phyloP scores from a whole-genome alignment of 495 filamentous ascomycete species.

The Aspergillus carlsbadensis region DNA sequence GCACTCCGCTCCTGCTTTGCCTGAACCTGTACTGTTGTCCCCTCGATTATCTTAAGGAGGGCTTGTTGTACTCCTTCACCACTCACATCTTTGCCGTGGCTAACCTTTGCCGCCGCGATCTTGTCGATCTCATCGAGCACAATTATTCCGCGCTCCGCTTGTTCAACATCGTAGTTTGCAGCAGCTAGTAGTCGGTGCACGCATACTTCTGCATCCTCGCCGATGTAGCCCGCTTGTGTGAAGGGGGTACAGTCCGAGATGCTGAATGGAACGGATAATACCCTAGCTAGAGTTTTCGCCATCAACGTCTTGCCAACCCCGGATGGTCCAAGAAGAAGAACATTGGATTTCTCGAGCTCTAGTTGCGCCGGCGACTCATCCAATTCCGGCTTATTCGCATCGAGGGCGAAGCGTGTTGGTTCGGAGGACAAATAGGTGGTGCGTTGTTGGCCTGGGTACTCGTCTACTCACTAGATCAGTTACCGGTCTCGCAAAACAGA shows the following conservation, averaged over 20 bases:
- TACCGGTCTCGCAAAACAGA: not conserved
- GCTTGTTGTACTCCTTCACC: constrained; percentile 97
- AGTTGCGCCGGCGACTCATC: constrained; percentile 61
- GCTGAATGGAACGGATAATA: constrained; percentile 90
- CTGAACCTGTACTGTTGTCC: constrained; percentile 81
- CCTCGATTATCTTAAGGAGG: constrained; percentile 92
- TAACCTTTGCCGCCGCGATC: constrained; percentile 72
- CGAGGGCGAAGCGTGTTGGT: constrained; percentile 25
- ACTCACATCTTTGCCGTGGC: constrained; percentile 78
- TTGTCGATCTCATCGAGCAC: constrained; percentile 97
- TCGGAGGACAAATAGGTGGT: constrained; percentile 44
- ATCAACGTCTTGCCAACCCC: constrained; percentile 98
- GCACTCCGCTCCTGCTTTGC: constrained; percentile 73
- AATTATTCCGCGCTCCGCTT: constrained; percentile 88
- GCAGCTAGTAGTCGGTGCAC: constrained; percentile 87
- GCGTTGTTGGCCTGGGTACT: constrained; percentile 72
- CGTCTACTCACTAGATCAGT: constrained; percentile 54
- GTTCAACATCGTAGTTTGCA: constrained; percentile 82
- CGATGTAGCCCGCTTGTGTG: constrained; percentile 96
- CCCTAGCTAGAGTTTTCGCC: constrained; percentile 74
- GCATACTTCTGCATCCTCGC: constrained; percentile 91
- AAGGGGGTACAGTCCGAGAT: constrained; percentile 98
- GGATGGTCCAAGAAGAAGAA: constrained; percentile 89
- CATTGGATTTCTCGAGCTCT: constrained; percentile 92
- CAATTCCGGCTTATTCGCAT: constrained; percentile 36